Base-by-base conservation (phyloP, 2,329 filamentous ascomycete species). In the Myriosclerotinia scirpicola region DNA sequence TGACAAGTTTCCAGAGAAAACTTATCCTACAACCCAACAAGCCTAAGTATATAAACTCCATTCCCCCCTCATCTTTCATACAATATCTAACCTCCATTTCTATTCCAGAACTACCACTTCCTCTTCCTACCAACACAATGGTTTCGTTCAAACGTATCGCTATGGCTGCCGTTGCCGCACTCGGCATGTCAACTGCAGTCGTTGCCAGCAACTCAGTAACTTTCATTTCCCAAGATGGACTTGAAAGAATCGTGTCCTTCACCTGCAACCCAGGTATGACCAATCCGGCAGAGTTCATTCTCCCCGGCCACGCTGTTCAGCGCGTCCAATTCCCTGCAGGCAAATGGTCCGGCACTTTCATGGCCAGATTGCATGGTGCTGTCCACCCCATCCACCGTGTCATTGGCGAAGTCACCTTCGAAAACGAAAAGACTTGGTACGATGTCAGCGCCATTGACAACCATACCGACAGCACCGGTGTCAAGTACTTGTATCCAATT, bases 141-240 rank as follows among this genome's bases (percentile, higher is more conserved):
- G 26, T 12, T n/a, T 2, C 14, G 8, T 0, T 6, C 1, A 9
- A 11, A 2, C 14, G 9, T 2, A 0, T 30, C 0, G 3, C 2
- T 20, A 2, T 0, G 7, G 14, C 7, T 40, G 0, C 34, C 54
- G 1, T 6, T 44, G 2, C 15, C 26, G 26, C 26, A 2, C 26
- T 26, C 26, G 26, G 26, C 26, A 26, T 26, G 26, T 26, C 26
- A 30, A 5, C 17, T 22, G 14, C 3, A 12, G 20, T 22, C 30
- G 0, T 34, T n/a, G 26, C 46, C 4, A 17, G 9, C 40, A 59
- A 66, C 36, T 22, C 40, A 14, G 20, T 66, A 1, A 38, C 17
- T 7, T 65, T 65, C 30, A 5, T 36, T 3, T 9, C 42, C n/a
- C 4, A n/a, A 17, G 63, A 65, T n/a, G 2, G 53, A 22, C 3